A percentile compares a stretch with the other conserved stretches of the same genome.
phyloP scores from a whole-genome alignment of 306 rosid species.

The Trichosanthes truncata region DNA sequence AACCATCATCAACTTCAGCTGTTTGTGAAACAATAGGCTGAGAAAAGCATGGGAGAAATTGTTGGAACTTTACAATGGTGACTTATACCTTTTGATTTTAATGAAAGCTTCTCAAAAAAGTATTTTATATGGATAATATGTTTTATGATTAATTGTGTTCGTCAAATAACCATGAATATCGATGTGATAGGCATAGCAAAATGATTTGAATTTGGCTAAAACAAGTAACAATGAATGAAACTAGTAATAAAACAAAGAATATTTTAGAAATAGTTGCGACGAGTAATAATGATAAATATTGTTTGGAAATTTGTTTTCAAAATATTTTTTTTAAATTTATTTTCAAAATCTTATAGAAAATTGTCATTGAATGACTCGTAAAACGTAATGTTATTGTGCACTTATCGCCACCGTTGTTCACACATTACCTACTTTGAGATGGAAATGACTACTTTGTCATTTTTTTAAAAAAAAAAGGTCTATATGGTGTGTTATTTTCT shows the following conservation, averaged over 20 bases:
- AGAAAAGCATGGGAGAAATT: not conserved
- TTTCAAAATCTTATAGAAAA: no score
- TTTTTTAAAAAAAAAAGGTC: no score
- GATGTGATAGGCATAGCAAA: not conserved
- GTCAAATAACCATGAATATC: not conserved
- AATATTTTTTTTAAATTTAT: no score
- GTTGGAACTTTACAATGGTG: not conserved
- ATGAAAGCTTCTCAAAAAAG: not conserved
- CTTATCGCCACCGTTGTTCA: no score
- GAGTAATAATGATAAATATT: no score
- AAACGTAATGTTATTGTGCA: no score
- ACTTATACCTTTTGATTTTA: not conserved
- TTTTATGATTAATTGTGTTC: not conserved
- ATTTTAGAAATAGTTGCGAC: not conserved
- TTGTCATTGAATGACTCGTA: no score
- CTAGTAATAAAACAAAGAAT: not conserved
- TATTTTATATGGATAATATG: not conserved
- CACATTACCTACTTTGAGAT: no score
- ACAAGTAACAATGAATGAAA: not conserved
- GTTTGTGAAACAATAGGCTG: not conserved
- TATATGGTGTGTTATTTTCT: no score
- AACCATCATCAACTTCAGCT: not conserved
- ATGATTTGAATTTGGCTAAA: not conserved
- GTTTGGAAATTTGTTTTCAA: no score
- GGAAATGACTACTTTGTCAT: no score